Evolutionary conservation across 768 basidiomycete species (phyloP), one percentile per base, ranked within the genome.

Genomic region (Russula olivacea): DNA sequence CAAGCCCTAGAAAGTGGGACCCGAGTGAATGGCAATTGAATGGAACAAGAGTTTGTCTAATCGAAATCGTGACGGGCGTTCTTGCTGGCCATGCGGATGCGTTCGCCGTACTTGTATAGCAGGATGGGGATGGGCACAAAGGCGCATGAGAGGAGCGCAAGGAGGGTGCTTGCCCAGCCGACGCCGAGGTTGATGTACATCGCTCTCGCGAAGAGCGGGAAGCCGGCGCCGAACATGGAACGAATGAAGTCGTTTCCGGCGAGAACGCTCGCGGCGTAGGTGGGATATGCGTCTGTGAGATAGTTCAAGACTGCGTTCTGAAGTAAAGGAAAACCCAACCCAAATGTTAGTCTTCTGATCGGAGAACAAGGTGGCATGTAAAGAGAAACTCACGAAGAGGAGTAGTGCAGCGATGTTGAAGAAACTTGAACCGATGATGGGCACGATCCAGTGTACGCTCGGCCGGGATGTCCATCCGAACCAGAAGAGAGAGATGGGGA

Each of bases 241-340:
- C 75, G 68, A 64, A 74, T 74, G 12, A 75, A 63, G 56, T 70
- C 74, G 52, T 75, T 75, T 34, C 74, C 74, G 0, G 74, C 74
- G 17, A 76, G 68, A 25, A 75, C 74, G 45, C 69, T 69, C 30
- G 74, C 75, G 1, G 70, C 72, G 58, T 74, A 72, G 0, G 50
- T 62, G 2, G 73, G 72, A 56, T 76, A 76, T 38, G 72, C 73
- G 41, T 69, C 69, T 1, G 72, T 64, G 25, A 73, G 62, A 64
- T 76, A 76, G 55, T 70, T 74, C 38, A 72, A 65, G 32, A 72
- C 65, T 30, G 68, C 66, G 32, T 52, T 62, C 55, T 64, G 49
- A 17, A 19, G 14, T 5, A 11, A 15, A 1, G n/a, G 12, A 0
- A 11, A 23, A n/a, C n/a, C n/a, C n/a, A n/a, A n/a, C n/a, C n/a